Evolutionary conservation across 345 rosid species (phyloP), one percentile per base, ranked within the genome.

Genomic region (Hypericum perforatum): DNA sequence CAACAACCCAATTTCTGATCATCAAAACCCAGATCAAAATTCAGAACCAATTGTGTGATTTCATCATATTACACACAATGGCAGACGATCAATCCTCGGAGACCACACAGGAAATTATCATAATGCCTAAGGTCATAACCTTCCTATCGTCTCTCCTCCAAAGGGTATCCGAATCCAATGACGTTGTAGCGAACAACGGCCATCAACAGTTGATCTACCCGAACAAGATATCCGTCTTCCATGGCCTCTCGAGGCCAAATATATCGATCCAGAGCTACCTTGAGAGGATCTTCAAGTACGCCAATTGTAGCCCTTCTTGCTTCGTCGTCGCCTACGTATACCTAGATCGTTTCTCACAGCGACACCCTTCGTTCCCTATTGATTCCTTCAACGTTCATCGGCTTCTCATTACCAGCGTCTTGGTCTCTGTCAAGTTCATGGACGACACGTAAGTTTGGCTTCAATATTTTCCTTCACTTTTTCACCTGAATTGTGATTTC

Each of bases 351-450:
- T 90, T 90, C 63, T 63, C 80, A 43, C 89, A 84, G 0, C 69
- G 65, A 43, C 97, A 82, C 60, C 85, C 94, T 14, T 74, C 76
- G 6, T 65, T 86, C 63, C 95, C 91, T n/a, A 72, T 90, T 77
- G 76, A 76, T 65, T 84, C 95, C 46, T 72, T 84, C 76, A 90
- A 82, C 49, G 91, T 90, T 40, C 95, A 86, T 63, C 95, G 97
- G 42, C 70, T 90, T 55, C 85, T 90, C 53, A 76, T 90, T 39
- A 81, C 97, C 4, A 90, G 95, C 60, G 86, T 90, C 68, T 68
- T 90, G 86, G 79, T 84, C 29, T 69, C 94, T 41, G 94, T 86
- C 29, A 86, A 90, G 74, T 90, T 90, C 79, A 76, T 90, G 84
- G 97, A 90, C 68, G 97, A 90, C 68, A 73, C 72, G 96, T 86